A percentile compares a stretch with the other conserved stretches of the same genome.
phyloP scores from a whole-genome alignment of 2,329 filamentous ascomycete species.

The Gremmenia infestans region DNA sequence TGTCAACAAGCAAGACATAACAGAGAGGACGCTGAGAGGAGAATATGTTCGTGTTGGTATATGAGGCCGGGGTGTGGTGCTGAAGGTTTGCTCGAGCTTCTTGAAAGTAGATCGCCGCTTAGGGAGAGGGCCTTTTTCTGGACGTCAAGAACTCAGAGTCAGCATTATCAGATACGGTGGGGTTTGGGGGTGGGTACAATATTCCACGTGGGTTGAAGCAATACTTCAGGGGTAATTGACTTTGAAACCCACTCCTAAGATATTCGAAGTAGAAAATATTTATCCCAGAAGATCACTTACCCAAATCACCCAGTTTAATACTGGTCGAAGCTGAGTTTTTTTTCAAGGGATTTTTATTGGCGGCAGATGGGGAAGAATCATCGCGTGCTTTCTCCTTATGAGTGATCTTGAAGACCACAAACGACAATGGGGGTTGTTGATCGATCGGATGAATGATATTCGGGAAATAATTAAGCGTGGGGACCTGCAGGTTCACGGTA shows the following conservation, averaged over 20 bases:
- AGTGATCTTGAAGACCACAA: conserved; percentile 44
- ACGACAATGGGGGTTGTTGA: conserved; percentile 41
- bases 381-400: conserved; percentile 32
- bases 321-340: conserved; percentile 26
- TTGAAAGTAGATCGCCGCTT: conserved; percentile 11
- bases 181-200: no score
- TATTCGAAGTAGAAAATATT: no score
- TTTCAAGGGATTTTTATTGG: background rate
- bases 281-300: no score
- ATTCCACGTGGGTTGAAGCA: no score
- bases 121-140: conserved; percentile 11
- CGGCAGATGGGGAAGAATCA: background rate
- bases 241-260: no score
- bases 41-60: conserved; percentile 46
- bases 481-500: conserved; percentile 26
- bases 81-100: conserved; percentile 4
- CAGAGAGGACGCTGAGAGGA: conserved; percentile 48
- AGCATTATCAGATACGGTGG: no score
- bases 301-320: background rate
- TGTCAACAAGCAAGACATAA: conserved; percentile 47
- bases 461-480: conserved; percentile 56
- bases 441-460: conserved; percentile 55
- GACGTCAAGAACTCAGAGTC: background rate
- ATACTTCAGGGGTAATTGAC: no score
- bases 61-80: conserved; percentile 38